These are phyloP conservation scores for Zea luxurians DNA, from an alignment of 176 grass and related monocot species.

Conservation along the genomic window DNA sequence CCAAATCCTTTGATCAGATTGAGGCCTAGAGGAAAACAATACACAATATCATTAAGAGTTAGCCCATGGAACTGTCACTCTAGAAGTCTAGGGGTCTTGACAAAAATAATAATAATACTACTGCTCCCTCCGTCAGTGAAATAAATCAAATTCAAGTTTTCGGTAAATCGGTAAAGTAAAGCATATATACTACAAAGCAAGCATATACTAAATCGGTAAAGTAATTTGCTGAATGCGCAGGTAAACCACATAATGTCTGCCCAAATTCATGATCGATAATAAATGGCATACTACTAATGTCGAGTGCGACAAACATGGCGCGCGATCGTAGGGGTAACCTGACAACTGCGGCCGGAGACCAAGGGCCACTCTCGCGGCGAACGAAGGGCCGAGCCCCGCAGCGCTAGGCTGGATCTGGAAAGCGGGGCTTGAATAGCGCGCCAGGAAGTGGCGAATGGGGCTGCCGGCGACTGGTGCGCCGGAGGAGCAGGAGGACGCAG, in stretches of 20 bases:
- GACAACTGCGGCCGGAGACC: neutral
- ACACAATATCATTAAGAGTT: neutral
- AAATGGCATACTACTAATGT: neutral
- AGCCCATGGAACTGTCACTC: no score
- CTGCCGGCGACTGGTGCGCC: neutral
- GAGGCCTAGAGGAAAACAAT: constrained; percentile 26
- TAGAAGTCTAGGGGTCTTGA: neutral
- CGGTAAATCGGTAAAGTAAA: no score
- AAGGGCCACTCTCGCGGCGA: neutral
- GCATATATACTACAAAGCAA: neutral
- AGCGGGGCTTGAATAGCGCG: neutral
- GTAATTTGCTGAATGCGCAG: neutral
- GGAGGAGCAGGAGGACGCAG: neutral
- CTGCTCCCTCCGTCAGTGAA: neutral
- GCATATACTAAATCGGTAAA: neutral
- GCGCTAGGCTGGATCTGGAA: constrained; percentile 8
- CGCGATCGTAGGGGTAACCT: constrained; percentile 19
- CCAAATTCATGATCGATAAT: neutral
- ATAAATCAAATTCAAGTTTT: no score
- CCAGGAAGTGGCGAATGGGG: constrained; percentile 9
- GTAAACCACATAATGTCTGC: neutral
- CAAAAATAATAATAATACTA: neutral
- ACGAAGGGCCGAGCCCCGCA: constrained; percentile 12
- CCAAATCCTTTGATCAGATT: constrained; percentile 54
- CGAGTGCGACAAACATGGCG: neutral